Evolutionary conservation across 2,329 filamentous ascomycete species (phyloP), one percentile per base, ranked within the genome.

Genomic region (Aspergillus sergii): DNA sequence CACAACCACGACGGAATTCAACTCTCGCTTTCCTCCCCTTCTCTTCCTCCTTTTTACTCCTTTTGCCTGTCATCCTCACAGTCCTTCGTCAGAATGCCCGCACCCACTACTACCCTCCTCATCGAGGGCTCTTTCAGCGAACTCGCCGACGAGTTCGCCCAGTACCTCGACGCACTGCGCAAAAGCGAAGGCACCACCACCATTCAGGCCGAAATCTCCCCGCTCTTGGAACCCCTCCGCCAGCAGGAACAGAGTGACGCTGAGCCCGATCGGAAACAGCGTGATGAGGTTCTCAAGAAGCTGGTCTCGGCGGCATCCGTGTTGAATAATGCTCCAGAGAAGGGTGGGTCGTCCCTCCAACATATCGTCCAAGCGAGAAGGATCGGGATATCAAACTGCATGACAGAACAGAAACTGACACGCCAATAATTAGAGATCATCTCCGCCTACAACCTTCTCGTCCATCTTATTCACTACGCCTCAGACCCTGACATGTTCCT

Each of bases 91-190:
- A 75, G 63, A 71, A 89, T 89, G 87, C 85, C 86, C 68, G 85
- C 82, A 72, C 83, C 86, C 66, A 82, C 85, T 64, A 89, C 84
- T 70, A 88, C 87, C 74, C 85, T 89, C 72, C 83, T 89, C 72
- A 88, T 99, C 80, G 95, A 99, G 85, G 95, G 95, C 80, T 88
- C 88, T 74, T 97, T 97, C 80, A 89, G 93, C 79, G 95, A 98
- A 83, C 89, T 97, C 77, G 89, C 91, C 75, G 89, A 92, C 80
- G 95, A 99, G 84, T 91, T 99, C 84, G 93, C 94, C 79, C 91
- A 94, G 74, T 97, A 96, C 82, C 85, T 99, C 78, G 93, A 96
- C 80, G 85, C 89, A 72, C 87, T 94, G 78, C 91, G 91, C 75
- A 90, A 92, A 69, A 84, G 82, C 72, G 85, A 87, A 66, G 85